Base-by-base conservation (phyloP, 78 protist species). In the Dictyostelium brefeldianum region DNA sequence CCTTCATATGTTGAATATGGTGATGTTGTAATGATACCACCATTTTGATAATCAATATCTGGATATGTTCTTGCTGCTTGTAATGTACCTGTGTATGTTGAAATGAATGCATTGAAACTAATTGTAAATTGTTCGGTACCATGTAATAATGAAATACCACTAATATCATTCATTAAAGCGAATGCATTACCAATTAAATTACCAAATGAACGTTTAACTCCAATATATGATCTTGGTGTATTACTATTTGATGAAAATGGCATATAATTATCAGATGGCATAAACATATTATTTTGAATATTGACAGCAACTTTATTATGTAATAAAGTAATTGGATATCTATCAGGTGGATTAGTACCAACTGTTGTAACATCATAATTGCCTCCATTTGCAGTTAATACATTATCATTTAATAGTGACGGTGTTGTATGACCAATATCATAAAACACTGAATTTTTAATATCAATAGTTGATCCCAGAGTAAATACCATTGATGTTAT, bases 141-240 rank as follows among this genome's bases (percentile, higher is more conserved):
- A 20, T 41, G 10, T 9, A 73, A 41, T 17, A 73, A n/a, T 15
- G 77, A 69, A 17, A 69, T 46, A n/a, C 56, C 51, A 73, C 51
- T 9, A 4, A 20, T 18, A n/a, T 3, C 11, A 5, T 1, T 6
- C 5, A 9, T 46, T 7, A 27, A 20, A 15, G 10, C 17, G 18
- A 73, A 36, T 5, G 57, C 53, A 73, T 22, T 46, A 9, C 57
- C 57, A n/a, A 8, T 36, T 0, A 73, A 20, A 5, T 3, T 18
- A 47, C 79, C 79, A 73, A 73, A 46, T 47, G 79, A 73, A n/a
- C 79, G 18, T 73, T n/a, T 73, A 11, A 22, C 77, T 36, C 77
- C 77, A 31, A 69, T 69, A 4, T 31, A 15, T 69, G 77, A 15
- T 69, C 77, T 69, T 62, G 70, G 70, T 25, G 2, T 0, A 54